These are phyloP conservation scores for Cyclotella choctawhatcheeana DNA, from an alignment of 108 stramenopile genomes.

Conservation along the genomic window DNA sequence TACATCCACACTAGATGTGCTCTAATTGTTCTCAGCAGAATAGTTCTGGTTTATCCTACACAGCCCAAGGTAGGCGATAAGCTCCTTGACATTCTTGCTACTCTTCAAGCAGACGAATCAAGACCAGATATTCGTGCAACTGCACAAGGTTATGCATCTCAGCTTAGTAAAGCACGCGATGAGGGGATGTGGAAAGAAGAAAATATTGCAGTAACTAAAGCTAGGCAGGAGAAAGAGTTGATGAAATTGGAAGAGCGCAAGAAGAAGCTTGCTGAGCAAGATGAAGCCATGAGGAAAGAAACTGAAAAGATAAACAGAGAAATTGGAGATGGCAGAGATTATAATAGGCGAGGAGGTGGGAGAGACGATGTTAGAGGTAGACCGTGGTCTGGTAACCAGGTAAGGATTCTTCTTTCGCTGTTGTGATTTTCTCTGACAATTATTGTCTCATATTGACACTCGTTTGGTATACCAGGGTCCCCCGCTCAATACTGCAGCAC, in stretches of 20 bases:
- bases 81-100: constrained; percentile 61
- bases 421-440: background rate
- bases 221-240: constrained; percentile 72
- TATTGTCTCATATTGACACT: background rate
- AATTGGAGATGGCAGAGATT: constrained; percentile 53
- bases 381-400: constrained; percentile 30
- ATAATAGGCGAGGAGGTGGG: constrained; percentile 38
- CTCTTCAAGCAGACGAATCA: constrained; percentile 67
- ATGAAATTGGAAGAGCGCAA: constrained; percentile 64
- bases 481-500: background rate
- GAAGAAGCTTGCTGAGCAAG: constrained; percentile 68
- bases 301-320: constrained; percentile 68
- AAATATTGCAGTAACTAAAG: constrained; percentile 64
- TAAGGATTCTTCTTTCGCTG: background rate
- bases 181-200: constrained; percentile 89
- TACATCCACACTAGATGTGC: constrained; percentile 87
- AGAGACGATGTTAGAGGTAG: constrained; percentile 39
- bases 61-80: constrained; percentile 73
- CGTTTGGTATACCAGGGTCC: background rate
- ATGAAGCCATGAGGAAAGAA: constrained; percentile 75
- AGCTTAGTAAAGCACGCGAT: constrained; percentile 80
- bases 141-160: constrained; percentile 74
- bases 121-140: constrained; percentile 84
- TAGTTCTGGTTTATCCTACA: constrained; percentile 81
- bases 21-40: constrained; percentile 76